Evolutionary conservation across 352 stramenopile genomes (phyloP), one percentile per base, ranked within the genome.

Genomic region (Salisapilia sapeloensis): DNA sequence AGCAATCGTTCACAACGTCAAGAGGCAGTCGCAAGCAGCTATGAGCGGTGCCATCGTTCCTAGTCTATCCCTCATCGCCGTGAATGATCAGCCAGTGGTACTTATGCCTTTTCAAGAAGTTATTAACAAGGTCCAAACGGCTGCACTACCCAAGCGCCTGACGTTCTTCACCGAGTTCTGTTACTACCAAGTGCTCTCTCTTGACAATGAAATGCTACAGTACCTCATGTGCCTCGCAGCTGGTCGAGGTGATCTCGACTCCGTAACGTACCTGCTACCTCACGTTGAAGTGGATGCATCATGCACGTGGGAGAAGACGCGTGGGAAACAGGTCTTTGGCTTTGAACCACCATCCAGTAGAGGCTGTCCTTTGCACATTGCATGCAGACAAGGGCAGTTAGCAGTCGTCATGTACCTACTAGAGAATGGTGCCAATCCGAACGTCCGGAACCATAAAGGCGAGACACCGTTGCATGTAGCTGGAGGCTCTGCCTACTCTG

Each of bases 141-240:
- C 76, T 4, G 24, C 56, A 5, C 42, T 91, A 12, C 76, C 76
- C 0, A 91, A 91, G 43, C 64, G 65, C 8, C 44, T 91, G 15
- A 83, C 66, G 4, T 91, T 91, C 34, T 56, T 91, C 44, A 69
- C 64, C 6, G 71, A 86, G 33, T 80, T 85, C 42, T 85, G 78
- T 39, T 85, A 89, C 48, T 85, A 91, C 38, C 62, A 84, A 39
- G 36, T 87, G 25, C 43, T 85, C 12, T 72, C 67, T 4, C 48
- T 85, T 9, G 72, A 86, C 37, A 39, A 32, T 18, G 63, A 89
- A 24, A 82, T 87, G 69, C 80, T 76, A 44, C 65, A 64, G 33
- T 89, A 87, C 38, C 38, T 89, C 10, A 45, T 67, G 37, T 89
- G 72, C 33, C 40, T 83, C 14, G 72, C 64, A 20, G 72, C 70